Base-by-base conservation (phyloP, 2,329 filamentous ascomycete genomes). In the Cercospora canescens region DNA sequence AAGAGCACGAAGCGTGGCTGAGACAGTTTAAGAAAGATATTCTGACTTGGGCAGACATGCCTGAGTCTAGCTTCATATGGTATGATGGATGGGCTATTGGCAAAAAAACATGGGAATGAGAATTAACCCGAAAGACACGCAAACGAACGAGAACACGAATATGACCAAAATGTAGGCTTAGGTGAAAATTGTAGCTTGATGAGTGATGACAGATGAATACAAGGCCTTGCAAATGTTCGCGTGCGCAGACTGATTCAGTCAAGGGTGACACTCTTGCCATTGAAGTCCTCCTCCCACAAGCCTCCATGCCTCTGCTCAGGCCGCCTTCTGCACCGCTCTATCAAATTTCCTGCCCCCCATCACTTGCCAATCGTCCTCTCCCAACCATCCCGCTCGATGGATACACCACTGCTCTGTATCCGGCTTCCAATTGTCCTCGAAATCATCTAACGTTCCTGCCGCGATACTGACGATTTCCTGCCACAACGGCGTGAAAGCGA, bases 321-420 rank as follows among this genome's bases (percentile, higher is more conserved):
- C n/a, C 21, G 55, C 34, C 18, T 45, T 39, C 39, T 50, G 61
- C 39, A 69, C 69, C 6, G 64, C 69, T 16, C 18, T 18, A 21
- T 64, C 24, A 50, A 65, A 70, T 1, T 45, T 55, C 59, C 69
- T 69, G 24, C 58, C 60, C 11, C 57, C 28, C n/a, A 62, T 39
- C 12, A 74, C 69, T 2, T 24, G 61, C 48, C 64, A 63, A 6
- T 65, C 55, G 39, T 71, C 67, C 28, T 66, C 60, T 9, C 71
- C 16, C 37, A 72, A 69, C 52, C 52, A 50, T 1, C 39, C 65
- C 5, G 64, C 64, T 24, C 70, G 69, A 61, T 70, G 65, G 9
- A 68, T 61, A 41, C 71, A 73, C 57, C 65, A 73, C 57, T 73
- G 70, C 61, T 73, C 73, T 4, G 67, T 71, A 45, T 70, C 69